A percentile compares a stretch with the other conserved stretches of the same genome.
These are phyloP conservation scores for Cladophialophora exuberans DNA, from an alignment of 2,329 filamentous ascomycete genomes.

Conservation along the genomic window DNA sequence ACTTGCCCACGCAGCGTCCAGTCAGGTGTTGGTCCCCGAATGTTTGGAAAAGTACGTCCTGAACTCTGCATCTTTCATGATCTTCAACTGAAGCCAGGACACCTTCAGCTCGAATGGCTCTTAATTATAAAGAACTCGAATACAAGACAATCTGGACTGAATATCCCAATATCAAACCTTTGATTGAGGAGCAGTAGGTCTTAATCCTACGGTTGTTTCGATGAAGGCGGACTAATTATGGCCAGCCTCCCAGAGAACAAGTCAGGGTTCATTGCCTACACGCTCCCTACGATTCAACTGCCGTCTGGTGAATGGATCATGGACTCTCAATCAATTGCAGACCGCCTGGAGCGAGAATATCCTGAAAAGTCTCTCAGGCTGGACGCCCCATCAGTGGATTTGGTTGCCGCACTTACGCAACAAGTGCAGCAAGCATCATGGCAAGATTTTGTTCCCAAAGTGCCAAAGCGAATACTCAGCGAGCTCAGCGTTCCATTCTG, in stretches of 20 bases:
- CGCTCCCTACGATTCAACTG: constrained; percentile 9
- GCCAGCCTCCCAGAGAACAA: constrained; percentile 1
- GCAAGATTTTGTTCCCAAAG: constrained; percentile 2
- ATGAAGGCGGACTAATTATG: background rate
- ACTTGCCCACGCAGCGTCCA: background rate
- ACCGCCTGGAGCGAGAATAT: constrained; percentile 1
- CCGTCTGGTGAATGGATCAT: constrained; percentile 3
- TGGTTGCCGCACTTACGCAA: background rate
- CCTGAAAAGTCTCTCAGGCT: background rate
- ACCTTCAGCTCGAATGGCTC: background rate
- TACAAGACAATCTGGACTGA: constrained; percentile 5
- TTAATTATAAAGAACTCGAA: constrained; percentile 10
- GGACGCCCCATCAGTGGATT: no score
- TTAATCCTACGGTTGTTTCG: no score
- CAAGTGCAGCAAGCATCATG: background rate
- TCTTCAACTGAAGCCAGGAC: background rate
- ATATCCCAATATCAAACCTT: constrained; percentile 7
- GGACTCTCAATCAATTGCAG: constrained; percentile 6
- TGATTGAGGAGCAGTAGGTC: constrained; percentile 7
- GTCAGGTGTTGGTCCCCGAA: constrained; percentile 8
- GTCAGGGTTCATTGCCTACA: constrained; percentile 2
- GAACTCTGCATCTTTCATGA: background rate
- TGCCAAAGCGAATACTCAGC: background rate
- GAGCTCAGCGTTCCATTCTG: background rate
- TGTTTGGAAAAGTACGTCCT: constrained; percentile 3